Base-by-base conservation (phyloP, 306 rosid species). In the Castanospermum australe region DNA sequence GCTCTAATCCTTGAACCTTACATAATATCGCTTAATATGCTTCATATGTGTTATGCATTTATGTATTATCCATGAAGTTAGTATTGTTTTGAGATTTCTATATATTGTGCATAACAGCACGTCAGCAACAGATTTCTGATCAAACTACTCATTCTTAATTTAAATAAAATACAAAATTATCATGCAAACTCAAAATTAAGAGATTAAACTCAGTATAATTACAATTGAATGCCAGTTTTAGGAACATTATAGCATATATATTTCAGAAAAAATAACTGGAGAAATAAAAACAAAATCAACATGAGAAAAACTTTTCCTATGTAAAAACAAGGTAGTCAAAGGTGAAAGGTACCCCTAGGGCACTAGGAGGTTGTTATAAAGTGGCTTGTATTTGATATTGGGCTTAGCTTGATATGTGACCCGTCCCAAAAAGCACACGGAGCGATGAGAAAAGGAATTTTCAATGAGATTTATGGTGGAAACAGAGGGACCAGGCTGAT, bases 391-490 rank as follows among this genome's bases (percentile, higher is more conserved):
- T 76, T 50, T 36, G 6, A 22, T 64, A 24, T 5, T 21, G 15
- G 74, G 21, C 33, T n/a, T 38, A n/a, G 32, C 72, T 42, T 79
- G 78, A 50, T 36, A 71, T 17, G 78, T 39, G 67, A 18, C 12
- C 67, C 52, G 45, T 52, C 42, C 67, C 17, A 52, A 62, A 70
- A 63, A 25, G 30, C n/a, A 24, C 30, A 68, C 21, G 5, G 32
- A 72, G 35, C 9, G 18, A 61, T 48, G 21, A 35, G 73, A 50
- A 24, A 24, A 39, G 50, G 32, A 72, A 52, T 63, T 63, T 71
- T 73, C 60, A 63, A 79, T 36, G 67, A 20, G 60, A 72, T 72
- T 63, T 80, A 41, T 41, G 25, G 20, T 36, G 50, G 84, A 52
- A 18, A 28, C 67, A 38, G 57, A 36, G 22, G 41, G 79, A n/a